Base-by-base conservation (phyloP, 2,329 filamentous ascomycete genomes). In the Colletotrichum tabaci region DNA sequence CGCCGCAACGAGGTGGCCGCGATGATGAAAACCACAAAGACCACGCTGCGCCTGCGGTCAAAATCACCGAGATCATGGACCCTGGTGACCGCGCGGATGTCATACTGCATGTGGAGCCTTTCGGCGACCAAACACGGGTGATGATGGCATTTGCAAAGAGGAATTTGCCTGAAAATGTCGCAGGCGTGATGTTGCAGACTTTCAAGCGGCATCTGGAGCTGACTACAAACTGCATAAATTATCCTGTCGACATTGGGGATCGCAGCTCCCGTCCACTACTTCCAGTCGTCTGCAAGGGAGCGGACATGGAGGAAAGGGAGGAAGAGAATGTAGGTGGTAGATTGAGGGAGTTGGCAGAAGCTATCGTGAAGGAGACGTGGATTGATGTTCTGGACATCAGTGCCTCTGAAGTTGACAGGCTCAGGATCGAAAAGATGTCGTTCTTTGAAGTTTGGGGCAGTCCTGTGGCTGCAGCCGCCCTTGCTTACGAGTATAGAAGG, bases 1-100 rank as follows among this genome's bases (percentile, higher is more conserved):
- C 57, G 16, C 23, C 57, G 40, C n/a, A 38, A 0, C 13, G 13
- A 49, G 26, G 3, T 42, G 23, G 26, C 13, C 4, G 21, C n/a
- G 38, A 10, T 3, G 30, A 15, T 7, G 40, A 50, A 44, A 47
- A 49, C 0, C 13, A 50, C 13, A 13, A n/a, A n/a, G 47, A 26
- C 40, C n/a, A 15, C 15, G 15, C 42, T n/a, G 23, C 16, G 3
- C 4, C 57, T 8, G 26, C 40, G 1, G 26, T 62, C n/a, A 67
- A 47, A 23, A 46, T 67, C 18, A 67, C 49, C 0, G 57, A 62
- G 57, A 67, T 67, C 38, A 67, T 67, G 65, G 65, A 67, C 26
- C 65, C 65, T 0, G 65, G 57, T 4, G 65, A 62, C 18, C 65
- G 65, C 10, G 57, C 65, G 49, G 65, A 67, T n/a, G 21, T 67